phyloP scores from a whole-genome alignment of 805 yeast genomes.

The Pichia pseudocactophila region DNA sequence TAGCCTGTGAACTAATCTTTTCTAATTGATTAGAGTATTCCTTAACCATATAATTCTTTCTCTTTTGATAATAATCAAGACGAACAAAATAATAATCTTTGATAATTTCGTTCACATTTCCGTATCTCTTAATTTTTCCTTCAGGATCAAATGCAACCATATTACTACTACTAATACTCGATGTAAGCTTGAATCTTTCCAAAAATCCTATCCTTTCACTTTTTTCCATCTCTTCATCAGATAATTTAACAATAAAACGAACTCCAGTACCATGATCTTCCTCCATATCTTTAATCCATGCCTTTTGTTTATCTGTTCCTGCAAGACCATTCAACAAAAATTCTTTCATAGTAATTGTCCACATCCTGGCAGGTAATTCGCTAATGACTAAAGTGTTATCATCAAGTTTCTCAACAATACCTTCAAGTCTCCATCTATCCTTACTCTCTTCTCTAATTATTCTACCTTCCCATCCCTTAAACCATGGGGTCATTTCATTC shows the following conservation, averaged over 20 bases:
- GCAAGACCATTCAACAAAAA: conserved; percentile 62
- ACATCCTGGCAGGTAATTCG: conserved; percentile 83
- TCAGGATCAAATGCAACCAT: conserved; percentile 94
- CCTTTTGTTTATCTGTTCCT: conserved; percentile 62
- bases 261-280: conserved; percentile 86
- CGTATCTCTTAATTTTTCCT: conserved; percentile 81
- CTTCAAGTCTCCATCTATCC: conserved; percentile 71
- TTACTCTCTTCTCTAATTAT: conserved; percentile 47
- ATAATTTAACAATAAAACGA: conserved; percentile 66
- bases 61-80: conserved; percentile 79
- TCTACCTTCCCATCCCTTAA: conserved; percentile 87
- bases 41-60: conserved; percentile 72
- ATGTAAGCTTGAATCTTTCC: conserved; percentile 72
- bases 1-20: conserved; percentile 71
- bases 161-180: conserved; percentile 63
- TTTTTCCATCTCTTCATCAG: conserved; percentile 76
- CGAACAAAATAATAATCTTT: conserved; percentile 80
- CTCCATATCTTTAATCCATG: conserved; percentile 92
- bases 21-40: conserved; percentile 67
- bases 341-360: conserved; percentile 91
- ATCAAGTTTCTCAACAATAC: conserved; percentile 74
- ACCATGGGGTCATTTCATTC: conserved; percentile 85
- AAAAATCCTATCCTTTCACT: conserved; percentile 66
- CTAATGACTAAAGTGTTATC: conserved; percentile 78
- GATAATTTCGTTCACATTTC: conserved; percentile 65